These are phyloP conservation scores for Blepharisma stoltei DNA, from an alignment of 73 alveolate species.

Conservation along the genomic window DNA sequence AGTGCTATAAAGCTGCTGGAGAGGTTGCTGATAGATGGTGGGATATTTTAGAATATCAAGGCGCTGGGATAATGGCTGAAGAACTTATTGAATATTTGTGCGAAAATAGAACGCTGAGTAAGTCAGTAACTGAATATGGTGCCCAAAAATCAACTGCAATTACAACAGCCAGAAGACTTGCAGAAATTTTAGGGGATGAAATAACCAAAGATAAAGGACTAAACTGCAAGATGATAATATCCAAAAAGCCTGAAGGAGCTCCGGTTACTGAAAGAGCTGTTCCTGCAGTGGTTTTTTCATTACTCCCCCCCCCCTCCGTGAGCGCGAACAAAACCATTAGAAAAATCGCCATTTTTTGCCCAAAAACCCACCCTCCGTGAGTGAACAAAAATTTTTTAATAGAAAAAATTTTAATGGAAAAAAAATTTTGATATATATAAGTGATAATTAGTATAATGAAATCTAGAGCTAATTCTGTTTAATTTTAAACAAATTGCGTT, in stretches of 20 bases:
- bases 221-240: conserved; percentile 89
- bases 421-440: no score
- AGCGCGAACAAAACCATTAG: no score
- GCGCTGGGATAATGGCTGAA: conserved; percentile 85
- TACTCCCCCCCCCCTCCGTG: no score
- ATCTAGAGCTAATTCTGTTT: no score
- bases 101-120: conserved; percentile 85
- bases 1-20: conserved; percentile 69
- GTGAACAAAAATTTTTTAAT: no score
- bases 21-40: conserved; percentile 73
- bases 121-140: conserved; percentile 86
- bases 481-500: no score
- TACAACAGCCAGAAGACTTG: conserved; percentile 97
- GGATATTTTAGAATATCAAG: conserved; percentile 79
- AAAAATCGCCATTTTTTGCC: no score
- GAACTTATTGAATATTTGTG: conserved; percentile 92
- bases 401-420: no score
- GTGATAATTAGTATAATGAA: no score
- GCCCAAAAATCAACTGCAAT: conserved; percentile 83
- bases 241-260: conserved; percentile 94
- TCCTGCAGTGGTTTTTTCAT: conserved; percentile 93
- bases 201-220: conserved; percentile 93
- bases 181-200: conserved; percentile 95
- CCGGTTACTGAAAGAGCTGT: conserved; percentile 97
- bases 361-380: no score